Conservation (phyloP, 2,329 filamentous ascomycete species). For the Blumeria graminis region DNA sequence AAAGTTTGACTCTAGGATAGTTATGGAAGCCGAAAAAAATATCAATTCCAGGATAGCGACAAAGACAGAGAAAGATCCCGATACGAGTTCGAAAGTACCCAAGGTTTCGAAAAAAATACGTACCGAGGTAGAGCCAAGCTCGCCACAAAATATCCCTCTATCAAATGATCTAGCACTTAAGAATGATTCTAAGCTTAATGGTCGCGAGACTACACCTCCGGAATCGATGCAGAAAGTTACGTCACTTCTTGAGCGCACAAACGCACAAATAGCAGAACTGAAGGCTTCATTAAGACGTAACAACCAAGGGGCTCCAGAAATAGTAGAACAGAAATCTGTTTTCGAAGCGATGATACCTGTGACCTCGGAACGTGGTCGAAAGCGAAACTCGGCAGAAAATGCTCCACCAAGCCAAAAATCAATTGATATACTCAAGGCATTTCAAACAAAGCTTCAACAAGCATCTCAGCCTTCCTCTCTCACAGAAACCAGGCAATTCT, state of each 20-base stretch:
- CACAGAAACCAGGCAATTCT: neutral
- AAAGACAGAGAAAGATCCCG: no score
- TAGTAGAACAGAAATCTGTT: conserved; percentile 38
- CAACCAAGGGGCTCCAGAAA: conserved; percentile 23
- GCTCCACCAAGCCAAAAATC: conserved; percentile 34
- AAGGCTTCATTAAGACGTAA: conserved; percentile 63
- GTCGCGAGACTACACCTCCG: conserved; percentile 11
- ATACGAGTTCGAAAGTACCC: no score
- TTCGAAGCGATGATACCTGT: conserved; percentile 53
- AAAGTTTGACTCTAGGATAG: conserved; percentile 57
- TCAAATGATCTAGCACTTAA: conserved; percentile 13
- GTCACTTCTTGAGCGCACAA: conserved; percentile 38
- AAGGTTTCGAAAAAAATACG: no score
- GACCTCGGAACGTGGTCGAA: conserved; percentile 45
- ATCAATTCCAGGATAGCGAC: no score
- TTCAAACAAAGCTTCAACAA: conserved; percentile 50
- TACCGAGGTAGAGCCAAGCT: no score
- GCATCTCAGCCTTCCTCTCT: conserved; percentile 14
- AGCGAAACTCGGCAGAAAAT: conserved; percentile 34
- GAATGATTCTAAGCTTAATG: no score
- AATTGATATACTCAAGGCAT: conserved; percentile 50
- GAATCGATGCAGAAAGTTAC: conserved; percentile 17
- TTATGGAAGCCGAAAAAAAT: conserved; percentile 27
- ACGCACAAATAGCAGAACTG: conserved; percentile 56
- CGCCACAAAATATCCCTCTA: conserved; percentile 8